A percentile compares a stretch with the other conserved stretches of the same genome.
Conservation (phyloP, 179 eudicot genomes). For the Drosera spatulata region DNA sequence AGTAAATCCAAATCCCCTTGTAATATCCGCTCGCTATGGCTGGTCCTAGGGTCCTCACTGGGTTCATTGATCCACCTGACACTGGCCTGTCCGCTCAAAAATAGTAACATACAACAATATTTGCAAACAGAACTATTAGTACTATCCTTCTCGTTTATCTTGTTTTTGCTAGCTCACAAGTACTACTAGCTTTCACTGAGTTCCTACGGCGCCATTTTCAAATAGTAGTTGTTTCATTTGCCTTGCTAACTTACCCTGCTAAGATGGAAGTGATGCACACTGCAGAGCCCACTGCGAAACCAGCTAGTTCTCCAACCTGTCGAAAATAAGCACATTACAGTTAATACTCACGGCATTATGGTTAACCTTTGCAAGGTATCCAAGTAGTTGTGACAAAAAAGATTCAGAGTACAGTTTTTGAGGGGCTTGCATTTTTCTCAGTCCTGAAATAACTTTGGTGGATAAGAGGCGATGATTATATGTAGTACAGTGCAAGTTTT, state of each 20-base stretch:
- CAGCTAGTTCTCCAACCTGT: slow-evolving; percentile 56
- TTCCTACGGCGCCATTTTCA: not conserved
- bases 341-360: not conserved
- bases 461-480: not conserved
- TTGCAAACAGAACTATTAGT: too few relatives aligned
- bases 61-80: slow-evolving; percentile 88
- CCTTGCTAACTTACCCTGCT: too few relatives aligned
- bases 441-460: not conserved
- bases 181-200: too few relatives aligned
- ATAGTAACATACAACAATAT: too few relatives aligned
- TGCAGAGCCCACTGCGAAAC: slow-evolving; percentile 51
- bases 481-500: not conserved
- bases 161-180: too few relatives aligned
- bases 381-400: too few relatives aligned
- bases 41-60: slow-evolving; percentile 61
- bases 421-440: not conserved
- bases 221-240: too few relatives aligned
- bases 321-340: not conserved
- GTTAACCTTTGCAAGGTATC: too few relatives aligned
- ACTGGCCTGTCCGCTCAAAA: slow-evolving; percentile 44
- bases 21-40: slow-evolving; percentile 52
- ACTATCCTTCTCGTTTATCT: too few relatives aligned
- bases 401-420: too few relatives aligned
- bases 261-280: too few relatives aligned
- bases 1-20: slow-evolving; percentile 54